These are phyloP conservation scores for Fusarium mundagurra DNA, from an alignment of 2,329 filamentous ascomycete genomes.

Conservation along the genomic window DNA sequence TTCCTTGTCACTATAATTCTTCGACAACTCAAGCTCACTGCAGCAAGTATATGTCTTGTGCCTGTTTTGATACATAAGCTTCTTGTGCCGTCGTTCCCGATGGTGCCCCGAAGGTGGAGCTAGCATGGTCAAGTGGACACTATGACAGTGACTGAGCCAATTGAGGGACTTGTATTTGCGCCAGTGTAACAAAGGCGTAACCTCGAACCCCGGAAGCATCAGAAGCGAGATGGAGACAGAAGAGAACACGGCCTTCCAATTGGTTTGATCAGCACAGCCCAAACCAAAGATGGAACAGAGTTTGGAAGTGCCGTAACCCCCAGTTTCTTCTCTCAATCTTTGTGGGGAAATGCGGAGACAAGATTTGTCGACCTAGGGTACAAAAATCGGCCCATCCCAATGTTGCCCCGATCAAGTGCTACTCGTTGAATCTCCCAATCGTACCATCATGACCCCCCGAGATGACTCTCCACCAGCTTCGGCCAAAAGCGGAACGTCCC, in stretches of 20 bases:
- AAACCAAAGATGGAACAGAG: background rate
- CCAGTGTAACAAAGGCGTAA: background rate
- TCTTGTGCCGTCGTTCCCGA: background rate
- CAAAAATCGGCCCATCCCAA: slow-evolving; percentile 11
- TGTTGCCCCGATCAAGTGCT: background rate
- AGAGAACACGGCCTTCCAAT: background rate
- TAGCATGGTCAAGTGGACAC: background rate
- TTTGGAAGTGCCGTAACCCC: background rate
- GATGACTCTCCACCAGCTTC: background rate
- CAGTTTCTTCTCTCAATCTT: background rate
- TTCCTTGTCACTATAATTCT: background rate
- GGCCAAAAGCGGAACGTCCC: background rate
- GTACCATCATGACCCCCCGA: background rate
- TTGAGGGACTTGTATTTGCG: background rate
- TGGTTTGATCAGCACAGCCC: background rate
- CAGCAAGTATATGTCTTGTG: background rate
- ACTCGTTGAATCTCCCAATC: background rate
- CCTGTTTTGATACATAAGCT: background rate
- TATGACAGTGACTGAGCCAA: background rate
- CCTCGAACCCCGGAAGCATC: background rate
- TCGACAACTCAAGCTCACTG: accelerated
- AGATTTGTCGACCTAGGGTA: background rate
- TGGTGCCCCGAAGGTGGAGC: background rate
- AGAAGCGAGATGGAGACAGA: background rate
- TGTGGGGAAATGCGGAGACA: background rate